These are phyloP conservation scores for Helminthosporium solani DNA, from an alignment of 2,329 filamentous ascomycete genomes.

Conservation along the genomic window DNA sequence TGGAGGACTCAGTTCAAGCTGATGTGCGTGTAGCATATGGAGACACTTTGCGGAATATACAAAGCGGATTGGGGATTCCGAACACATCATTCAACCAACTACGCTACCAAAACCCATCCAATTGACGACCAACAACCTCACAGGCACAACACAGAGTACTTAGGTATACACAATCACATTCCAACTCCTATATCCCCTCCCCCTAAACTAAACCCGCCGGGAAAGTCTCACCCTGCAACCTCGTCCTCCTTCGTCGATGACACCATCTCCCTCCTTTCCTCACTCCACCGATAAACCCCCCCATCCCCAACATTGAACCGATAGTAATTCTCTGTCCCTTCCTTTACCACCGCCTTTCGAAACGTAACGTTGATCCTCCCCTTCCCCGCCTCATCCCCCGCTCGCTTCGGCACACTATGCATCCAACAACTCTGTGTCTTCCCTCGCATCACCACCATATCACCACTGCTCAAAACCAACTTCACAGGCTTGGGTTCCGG, in stretches of 20 bases:
- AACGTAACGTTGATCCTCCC: constrained; percentile 77
- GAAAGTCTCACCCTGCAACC: background rate
- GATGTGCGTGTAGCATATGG: too few species aligned
- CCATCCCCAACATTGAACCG: constrained; percentile 77
- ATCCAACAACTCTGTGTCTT: constrained; percentile 71
- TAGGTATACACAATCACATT: too few species aligned
- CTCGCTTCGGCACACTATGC: constrained; percentile 75
- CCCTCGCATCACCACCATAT: constrained; percentile 79
- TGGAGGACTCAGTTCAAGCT: too few species aligned
- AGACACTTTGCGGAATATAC: too few species aligned
- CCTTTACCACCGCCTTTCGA: constrained; percentile 67
- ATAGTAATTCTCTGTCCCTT: constrained; percentile 80
- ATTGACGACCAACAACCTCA: too few species aligned
- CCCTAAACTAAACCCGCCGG: too few species aligned
- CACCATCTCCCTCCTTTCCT: constrained; percentile 53
- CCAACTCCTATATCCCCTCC: too few species aligned
- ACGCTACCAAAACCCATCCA: too few species aligned
- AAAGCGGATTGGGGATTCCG: too few species aligned
- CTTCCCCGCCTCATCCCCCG: constrained; percentile 60
- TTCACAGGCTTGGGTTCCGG: constrained; percentile 50
- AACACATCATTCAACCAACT: too few species aligned
- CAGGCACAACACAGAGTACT: too few species aligned
- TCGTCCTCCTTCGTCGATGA: constrained; percentile 27
- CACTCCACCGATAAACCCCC: constrained; percentile 68
- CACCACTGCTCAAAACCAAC: constrained; percentile 62